phyloP scores from a whole-genome alignment of 1,284 basidiomycete species.

The Cyathus olla region DNA sequence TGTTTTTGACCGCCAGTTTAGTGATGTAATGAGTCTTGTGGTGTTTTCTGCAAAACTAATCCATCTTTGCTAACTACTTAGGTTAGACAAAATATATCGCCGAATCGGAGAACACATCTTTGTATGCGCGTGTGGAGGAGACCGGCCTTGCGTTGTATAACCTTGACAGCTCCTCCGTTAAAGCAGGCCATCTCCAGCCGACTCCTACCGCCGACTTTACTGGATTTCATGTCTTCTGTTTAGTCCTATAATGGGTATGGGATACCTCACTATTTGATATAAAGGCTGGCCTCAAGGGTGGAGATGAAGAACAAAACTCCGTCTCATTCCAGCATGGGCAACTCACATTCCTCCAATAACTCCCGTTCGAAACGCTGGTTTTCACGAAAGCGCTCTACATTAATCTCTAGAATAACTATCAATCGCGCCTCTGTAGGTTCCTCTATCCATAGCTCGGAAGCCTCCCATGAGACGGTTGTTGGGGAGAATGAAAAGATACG shows the following conservation, averaged over 20 bases:
- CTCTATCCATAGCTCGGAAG: conserved; percentile 34
- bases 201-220: conserved; percentile 8
- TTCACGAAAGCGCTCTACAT: conserved; percentile 42
- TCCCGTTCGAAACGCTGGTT: conserved; percentile 23
- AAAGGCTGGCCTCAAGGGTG: conserved; percentile 13
- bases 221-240: conserved; percentile 13
- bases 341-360: conserved; percentile 46
- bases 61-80: background rate
- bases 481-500: conserved; percentile 23
- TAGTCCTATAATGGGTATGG: conserved; percentile 9
- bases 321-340: conserved; percentile 45
- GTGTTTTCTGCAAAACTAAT: background rate
- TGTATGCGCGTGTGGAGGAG: background rate
- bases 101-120: background rate
- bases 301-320: no score
- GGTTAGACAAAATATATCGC: background rate
- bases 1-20: background rate
- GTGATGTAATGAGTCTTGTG: background rate
- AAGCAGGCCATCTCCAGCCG: conserved; percentile 14
- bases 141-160: conserved; percentile 10
- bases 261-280: conserved; percentile 10
- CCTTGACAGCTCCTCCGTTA: conserved; percentile 27
- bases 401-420: conserved; percentile 48
- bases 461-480: background rate
- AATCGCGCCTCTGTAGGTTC: conserved; percentile 46